Evolutionary conservation across 2,329 filamentous ascomycete genomes (phyloP).

Genomic region (Byssothecium circinans): DNA sequence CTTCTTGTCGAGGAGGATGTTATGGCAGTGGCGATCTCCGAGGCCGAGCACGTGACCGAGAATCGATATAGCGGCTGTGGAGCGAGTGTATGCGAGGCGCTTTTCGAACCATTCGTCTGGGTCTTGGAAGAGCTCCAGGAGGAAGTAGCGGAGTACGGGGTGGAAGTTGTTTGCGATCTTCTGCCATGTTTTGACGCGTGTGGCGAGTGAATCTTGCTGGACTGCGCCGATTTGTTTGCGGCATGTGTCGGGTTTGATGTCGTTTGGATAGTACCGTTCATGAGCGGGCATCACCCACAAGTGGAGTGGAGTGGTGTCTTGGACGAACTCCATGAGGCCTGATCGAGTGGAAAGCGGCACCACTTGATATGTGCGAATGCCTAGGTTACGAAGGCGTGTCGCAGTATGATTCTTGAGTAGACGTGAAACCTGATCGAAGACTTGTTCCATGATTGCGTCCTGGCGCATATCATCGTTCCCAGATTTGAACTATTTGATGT

Average conservation of each 20-base stretch:
- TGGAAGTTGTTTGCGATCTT: constrained; percentile 80
- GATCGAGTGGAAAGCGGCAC: constrained; percentile 81
- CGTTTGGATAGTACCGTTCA: constrained; percentile 79
- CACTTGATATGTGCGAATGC: constrained; percentile 96
- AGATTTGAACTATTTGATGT: constrained; percentile 72
- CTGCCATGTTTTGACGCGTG: constrained; percentile 73
- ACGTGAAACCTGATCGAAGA: constrained; percentile 93
- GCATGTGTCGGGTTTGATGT: constrained; percentile 74
- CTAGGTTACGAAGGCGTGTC: constrained; percentile 84
- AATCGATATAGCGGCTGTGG: constrained; percentile 92
- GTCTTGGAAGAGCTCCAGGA: constrained; percentile 90
- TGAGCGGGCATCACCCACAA: constrained; percentile 92
- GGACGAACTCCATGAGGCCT: constrained; percentile 96
- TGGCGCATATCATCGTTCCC: constrained; percentile 95
- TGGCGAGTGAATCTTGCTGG: constrained; percentile 68
- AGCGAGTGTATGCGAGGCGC: constrained; percentile 87
- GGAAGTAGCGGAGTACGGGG: constrained; percentile 95
- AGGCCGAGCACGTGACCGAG: constrained; percentile 90
- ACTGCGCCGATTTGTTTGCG: constrained; percentile 77
- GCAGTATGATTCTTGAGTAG: constrained; percentile 82
- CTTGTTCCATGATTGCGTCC: constrained; percentile 99
- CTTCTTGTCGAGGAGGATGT: constrained; percentile 87
- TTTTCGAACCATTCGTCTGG: constrained; percentile 95
- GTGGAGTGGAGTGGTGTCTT: constrained; percentile 87
- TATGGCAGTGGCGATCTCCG: constrained; percentile 93